Evolutionary conservation across 2,329 filamentous ascomycete genomes (phyloP).

Genomic region (Xylaria sp.): DNA sequence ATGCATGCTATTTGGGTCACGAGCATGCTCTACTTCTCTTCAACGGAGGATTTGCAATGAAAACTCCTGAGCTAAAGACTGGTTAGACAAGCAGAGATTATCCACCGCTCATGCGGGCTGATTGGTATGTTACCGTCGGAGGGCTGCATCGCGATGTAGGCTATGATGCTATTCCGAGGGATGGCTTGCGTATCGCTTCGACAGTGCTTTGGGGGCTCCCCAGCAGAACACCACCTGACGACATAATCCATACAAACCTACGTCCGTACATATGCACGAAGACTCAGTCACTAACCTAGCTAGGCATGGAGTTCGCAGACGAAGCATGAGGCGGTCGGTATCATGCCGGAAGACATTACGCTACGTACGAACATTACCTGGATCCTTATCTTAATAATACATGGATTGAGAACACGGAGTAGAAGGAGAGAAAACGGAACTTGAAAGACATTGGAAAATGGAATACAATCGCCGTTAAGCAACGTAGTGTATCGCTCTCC

Average conservation of each 20-base stretch:
- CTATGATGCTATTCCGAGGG: not conserved
- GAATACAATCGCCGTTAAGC: not conserved
- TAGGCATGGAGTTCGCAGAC: not conserved
- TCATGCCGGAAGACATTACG: not conserved
- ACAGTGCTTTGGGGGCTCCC: no score
- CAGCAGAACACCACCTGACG: not conserved
- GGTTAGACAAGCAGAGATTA: not conserved
- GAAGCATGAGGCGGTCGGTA: not conserved
- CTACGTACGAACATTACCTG: not conserved
- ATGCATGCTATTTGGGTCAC: not conserved
- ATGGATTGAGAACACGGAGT: not conserved
- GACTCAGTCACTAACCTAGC: not conserved
- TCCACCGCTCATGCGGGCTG: not conserved
- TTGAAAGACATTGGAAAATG: not conserved
- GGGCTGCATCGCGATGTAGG: not conserved
- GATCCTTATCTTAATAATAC: not conserved
- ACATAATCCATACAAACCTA: not conserved
- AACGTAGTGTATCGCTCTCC: not conserved
- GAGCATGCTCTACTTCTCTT: not conserved
- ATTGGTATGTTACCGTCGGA: not conserved
- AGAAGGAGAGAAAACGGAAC: not conserved
- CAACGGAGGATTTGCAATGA: not conserved
- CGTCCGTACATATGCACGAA: not conserved
- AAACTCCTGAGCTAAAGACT: not conserved
- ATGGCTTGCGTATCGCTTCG: slow-evolving; percentile 1